A percentile compares a stretch with the other conserved stretches of the same genome.
These are phyloP conservation scores for Penicillium canariense DNA, from an alignment of 495 filamentous ascomycete species.

Conservation along the genomic window DNA sequence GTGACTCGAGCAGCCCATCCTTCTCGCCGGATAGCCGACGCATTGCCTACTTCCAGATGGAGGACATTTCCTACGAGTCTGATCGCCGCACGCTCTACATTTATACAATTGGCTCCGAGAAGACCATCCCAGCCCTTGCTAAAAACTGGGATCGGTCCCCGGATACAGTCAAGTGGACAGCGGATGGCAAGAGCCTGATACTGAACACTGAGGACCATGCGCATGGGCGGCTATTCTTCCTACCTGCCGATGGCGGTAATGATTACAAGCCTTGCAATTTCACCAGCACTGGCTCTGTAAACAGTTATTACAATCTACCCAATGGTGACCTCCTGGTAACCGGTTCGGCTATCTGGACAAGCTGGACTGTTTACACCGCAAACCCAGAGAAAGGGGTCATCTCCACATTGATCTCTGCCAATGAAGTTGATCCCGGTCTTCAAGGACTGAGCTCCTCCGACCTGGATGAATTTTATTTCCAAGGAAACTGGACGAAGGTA, in stretches of 20 bases:
- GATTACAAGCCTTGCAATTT: constrained; percentile 36
- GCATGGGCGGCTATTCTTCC: constrained; percentile 28
- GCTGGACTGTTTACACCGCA: constrained; percentile 34
- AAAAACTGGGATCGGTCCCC: constrained; percentile 44
- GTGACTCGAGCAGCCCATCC: constrained; percentile 32
- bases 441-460: constrained; percentile 27
- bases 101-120: constrained; percentile 28
- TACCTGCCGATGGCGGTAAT: constrained; percentile 30
- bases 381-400: constrained; percentile 26
- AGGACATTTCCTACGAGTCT: constrained; percentile 34
- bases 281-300: constrained; percentile 25
- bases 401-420: constrained; percentile 28
- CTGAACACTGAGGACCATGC: constrained; percentile 33
- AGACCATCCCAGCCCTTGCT: constrained; percentile 31
- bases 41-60: constrained; percentile 43
- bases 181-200: constrained; percentile 32
- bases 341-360: constrained; percentile 32
- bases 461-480: constrained; percentile 39
- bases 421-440: constrained; percentile 38
- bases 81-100: constrained; percentile 39
- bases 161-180: constrained; percentile 32
- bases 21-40: constrained; percentile 40
- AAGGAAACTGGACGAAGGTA: constrained; percentile 39
- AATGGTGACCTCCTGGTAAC: constrained; percentile 36
- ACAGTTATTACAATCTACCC: constrained; percentile 32